Base-by-base conservation (phyloP, 805 yeast genomes). In the Barnettozyma populi region DNA sequence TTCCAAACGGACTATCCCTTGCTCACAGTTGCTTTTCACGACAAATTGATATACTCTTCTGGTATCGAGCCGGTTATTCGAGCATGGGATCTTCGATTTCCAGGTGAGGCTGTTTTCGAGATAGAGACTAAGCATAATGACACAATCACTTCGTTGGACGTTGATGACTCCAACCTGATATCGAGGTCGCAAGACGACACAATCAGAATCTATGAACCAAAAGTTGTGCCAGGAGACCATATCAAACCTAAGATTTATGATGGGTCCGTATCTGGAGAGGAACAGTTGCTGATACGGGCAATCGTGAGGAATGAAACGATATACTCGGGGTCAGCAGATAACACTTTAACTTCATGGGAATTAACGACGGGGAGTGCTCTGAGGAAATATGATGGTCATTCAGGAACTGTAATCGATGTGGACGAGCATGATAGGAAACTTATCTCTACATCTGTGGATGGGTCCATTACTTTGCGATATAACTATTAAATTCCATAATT, bases 41-140 rank as follows among this genome's bases (percentile, higher is more conserved):
- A 76, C 1, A 61, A 65, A 14, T 63, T 67, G 13, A 55, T 84
- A 4, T 86, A 71, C 54, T 70, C 79, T 5, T 69, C 83, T 0
- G 95, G 95, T 0, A 75, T 87, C 3, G 92, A 87, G 52, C 84
- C 88, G 1, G 66, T 71, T 0, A 72, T 87, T 0, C 59, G 67
- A 37, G 82, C 80, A 2, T 82, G 75, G 66, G 95, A 87, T 57
- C 43, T 78, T 7, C 63, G 88, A 46, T 62, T 69, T 4, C 47
- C 68, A 5, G 64, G 66, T 1, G 49, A 55, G 6, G 72, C 76
- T 0, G 38, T 74, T 8, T 82, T 84, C 78, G 64, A 60, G 45
- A 64, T 76, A 56, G 63, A 67, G 43, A 55, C 71, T 43, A 32
- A 69, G 47, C 77, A 79, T 46, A 57, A 65, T 7, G 85, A 79